phyloP scores from a whole-genome alignment of 495 filamentous ascomycete genomes.

The Talaromyces proteolyticus region DNA sequence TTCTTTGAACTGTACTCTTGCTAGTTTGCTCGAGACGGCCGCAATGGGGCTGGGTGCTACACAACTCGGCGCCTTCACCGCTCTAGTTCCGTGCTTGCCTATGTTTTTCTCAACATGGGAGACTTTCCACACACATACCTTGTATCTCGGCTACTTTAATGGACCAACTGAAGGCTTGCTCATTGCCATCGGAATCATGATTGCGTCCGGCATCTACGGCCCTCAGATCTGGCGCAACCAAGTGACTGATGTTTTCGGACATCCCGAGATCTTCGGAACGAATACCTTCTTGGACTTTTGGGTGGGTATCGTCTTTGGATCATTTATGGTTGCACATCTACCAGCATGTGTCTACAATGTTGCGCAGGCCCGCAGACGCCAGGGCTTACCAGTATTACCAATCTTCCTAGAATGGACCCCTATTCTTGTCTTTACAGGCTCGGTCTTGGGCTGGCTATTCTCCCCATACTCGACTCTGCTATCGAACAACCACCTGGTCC shows the following conservation, averaged over 20 bases:
- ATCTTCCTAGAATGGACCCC: constrained; percentile 94
- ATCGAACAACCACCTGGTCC: constrained; percentile 74
- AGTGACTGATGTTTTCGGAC: constrained; percentile 58
- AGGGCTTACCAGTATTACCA: constrained; percentile 71
- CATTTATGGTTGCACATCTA: constrained; percentile 75
- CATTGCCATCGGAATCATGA: constrained; percentile 80
- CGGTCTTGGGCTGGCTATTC: constrained; percentile 77
- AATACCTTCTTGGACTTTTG: constrained; percentile 78
- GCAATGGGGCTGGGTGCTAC: constrained; percentile 85
- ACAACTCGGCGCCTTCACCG: constrained; percentile 81
- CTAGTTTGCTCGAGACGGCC: constrained; percentile 79
- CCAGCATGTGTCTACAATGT: constrained; percentile 80
- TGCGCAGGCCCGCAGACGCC: constrained; percentile 61
- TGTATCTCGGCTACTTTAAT: constrained; percentile 96
- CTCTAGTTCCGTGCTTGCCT: constrained; percentile 81
- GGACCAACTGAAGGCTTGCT: constrained; percentile 95
- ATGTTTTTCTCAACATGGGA: constrained; percentile 99
- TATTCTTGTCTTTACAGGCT: constrained; percentile 71
- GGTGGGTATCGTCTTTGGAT: constrained; percentile 67
- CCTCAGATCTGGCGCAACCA: constrained; percentile 80
- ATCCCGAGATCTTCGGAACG: constrained; percentile 53
- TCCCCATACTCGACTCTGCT: constrained; percentile 78
- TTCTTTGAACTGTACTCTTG: constrained; percentile 92
- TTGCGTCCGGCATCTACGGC: constrained; percentile 78
- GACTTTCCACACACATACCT: constrained; percentile 95